phyloP scores from a whole-genome alignment of 306 rosid genomes.

The Parietaria judaica region DNA sequence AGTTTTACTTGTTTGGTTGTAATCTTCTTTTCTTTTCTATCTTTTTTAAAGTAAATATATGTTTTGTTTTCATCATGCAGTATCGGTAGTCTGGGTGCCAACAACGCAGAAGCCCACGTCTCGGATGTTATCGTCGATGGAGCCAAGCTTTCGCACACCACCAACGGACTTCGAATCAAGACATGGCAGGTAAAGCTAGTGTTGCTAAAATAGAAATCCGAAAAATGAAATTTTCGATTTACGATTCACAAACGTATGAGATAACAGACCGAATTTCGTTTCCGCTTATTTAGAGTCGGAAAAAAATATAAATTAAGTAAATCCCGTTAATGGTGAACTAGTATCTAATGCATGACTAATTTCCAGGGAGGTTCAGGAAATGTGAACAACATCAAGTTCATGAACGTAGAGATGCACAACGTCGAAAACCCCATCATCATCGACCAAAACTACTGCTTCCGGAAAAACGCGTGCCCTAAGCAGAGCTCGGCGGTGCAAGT shows the following conservation, averaged over 20 bases:
- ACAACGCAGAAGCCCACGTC: conserved; percentile 37
- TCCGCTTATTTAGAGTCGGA: not conserved
- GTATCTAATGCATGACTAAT: not conserved
- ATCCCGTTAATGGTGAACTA: not conserved
- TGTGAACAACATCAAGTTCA: conserved; percentile 51
- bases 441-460: conserved; percentile 66
- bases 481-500: conserved; percentile 53
- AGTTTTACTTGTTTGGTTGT: not conserved
- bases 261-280: no score
- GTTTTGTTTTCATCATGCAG: conserved; percentile 12
- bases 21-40: not conserved
- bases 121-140: conserved; percentile 40
- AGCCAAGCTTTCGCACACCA: conserved; percentile 53
- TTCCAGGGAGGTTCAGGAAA: conserved; percentile 75
- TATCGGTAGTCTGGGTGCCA: conserved; percentile 65
- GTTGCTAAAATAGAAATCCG: no score
- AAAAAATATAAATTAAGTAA: no score
- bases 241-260: no score
- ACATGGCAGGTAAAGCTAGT: conserved; percentile 50
- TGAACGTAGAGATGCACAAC: conserved; percentile 47
- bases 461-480: conserved; percentile 29
- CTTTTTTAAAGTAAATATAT: not conserved
- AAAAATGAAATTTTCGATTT: no score
- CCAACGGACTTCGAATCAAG: conserved; percentile 71
- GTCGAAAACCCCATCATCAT: conserved; percentile 63